A percentile compares a stretch with the other conserved stretches of the same genome.
Conservation (phyloP, 768 basidiomycete genomes). For the Termitomyces sp. region DNA sequence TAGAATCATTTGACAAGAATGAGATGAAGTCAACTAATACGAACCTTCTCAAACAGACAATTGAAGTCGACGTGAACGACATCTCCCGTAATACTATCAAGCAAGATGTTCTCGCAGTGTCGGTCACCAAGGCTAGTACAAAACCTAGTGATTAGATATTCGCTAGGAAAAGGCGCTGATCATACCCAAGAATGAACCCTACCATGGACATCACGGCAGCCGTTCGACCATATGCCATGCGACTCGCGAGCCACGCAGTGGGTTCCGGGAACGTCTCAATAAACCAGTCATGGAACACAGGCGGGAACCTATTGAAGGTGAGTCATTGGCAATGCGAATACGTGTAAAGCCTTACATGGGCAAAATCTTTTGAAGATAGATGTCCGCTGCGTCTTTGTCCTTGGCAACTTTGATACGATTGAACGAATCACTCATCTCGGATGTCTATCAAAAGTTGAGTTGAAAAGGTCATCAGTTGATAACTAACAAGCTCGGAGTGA, state of each 20-base stretch:
- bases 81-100: slow-evolving; percentile 86
- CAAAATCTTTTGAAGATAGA: slow-evolving; percentile 55
- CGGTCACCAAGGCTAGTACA: slow-evolving; percentile 85
- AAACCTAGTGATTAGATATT: background rate
- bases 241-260: slow-evolving; percentile 86
- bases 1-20: background rate
- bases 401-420: slow-evolving; percentile 45
- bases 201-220: slow-evolving; percentile 99
- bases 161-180: background rate
- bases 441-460: slow-evolving; percentile 29
- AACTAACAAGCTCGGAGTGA: background rate
- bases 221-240: slow-evolving; percentile 84
- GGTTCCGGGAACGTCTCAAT: slow-evolving; percentile 96
- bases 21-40: slow-evolving; percentile 2
- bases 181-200: slow-evolving; percentile 92
- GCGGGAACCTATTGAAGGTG: slow-evolving; percentile 51
- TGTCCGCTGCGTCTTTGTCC: slow-evolving; percentile 47
- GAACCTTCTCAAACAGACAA: slow-evolving; percentile 93
- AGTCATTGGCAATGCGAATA: background rate
- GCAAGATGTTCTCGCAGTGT: slow-evolving; percentile 93
- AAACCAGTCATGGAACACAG: slow-evolving; percentile 98
- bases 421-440: slow-evolving; percentile 44
- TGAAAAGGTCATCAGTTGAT: background rate
- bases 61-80: slow-evolving; percentile 97
- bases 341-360: slow-evolving; percentile 38